Evolutionary conservation across 352 stramenopile genomes (phyloP), one percentile per base, ranked within the genome.

Genomic region (Globisporangium barbulae): DNA sequence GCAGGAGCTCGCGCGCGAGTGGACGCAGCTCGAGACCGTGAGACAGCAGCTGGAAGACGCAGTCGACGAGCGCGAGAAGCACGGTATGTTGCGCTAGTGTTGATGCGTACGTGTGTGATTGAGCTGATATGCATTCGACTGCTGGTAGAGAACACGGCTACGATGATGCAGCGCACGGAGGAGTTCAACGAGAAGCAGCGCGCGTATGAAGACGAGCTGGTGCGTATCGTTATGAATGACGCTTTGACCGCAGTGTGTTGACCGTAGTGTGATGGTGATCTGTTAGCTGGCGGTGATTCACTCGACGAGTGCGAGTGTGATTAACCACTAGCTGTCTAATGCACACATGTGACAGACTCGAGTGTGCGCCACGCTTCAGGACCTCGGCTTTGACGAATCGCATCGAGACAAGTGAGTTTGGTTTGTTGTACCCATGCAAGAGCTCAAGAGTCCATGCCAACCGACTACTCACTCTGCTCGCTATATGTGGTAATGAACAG

Each of bases 91-190:
- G n/a, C 1, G 42, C 6, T 21, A 54, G 5, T 21, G 19, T 22
- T 1, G 13, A 0, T 31, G 12, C 13, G 12, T 12, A 15, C n/a
- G 7, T 19, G 37, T 28, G 3, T 22, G n/a, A 10, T 19, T 35
- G 2, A 10, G 13, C 10, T 30, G 15, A 17, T 31, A 15, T 22
- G 47, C 10, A 31, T 54, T 21, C 31, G 2, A 3, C n/a, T 59
- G n/a, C 53, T n/a, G 17, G 6, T 45, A 85, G 76, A 85, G 56
- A 85, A 78, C 52, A 76, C 72, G 10, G 59, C 42, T 3, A 72
- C 71, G 25, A 82, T 85, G 67, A 59, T 71, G 65, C 76, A 85
- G 62, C 70, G 74, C 19, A 70, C 76, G 0, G 60, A 57, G 10
- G 76, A 85, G 53, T 66, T 73, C 50, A 47, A 50, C 2, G 67